Evolutionary conservation across 139 green algal genomes (phyloP).

Genomic region (Trebouxia sp.): DNA sequence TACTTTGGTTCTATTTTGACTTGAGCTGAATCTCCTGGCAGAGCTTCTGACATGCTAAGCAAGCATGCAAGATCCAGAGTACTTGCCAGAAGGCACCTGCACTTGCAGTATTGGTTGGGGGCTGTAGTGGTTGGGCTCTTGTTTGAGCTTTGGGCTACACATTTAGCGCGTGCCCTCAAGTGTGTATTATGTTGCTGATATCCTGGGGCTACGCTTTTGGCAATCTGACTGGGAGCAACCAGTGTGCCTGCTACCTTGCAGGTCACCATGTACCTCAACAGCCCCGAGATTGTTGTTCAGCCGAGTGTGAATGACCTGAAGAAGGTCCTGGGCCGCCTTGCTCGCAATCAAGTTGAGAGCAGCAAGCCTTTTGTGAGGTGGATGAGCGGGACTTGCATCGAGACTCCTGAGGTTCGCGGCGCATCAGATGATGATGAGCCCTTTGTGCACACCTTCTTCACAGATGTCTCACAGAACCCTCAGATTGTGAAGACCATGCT

Average conservation of each 20-base stretch:
- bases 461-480: conserved; percentile 71
- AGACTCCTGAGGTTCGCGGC: conserved; percentile 69
- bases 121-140: too few relatives aligned
- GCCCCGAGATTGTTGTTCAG: conserved; percentile 78
- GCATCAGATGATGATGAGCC: conserved; percentile 70
- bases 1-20: too few relatives aligned
- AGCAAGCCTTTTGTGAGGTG: conserved; percentile 84
- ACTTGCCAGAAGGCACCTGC: too few relatives aligned
- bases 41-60: too few relatives aligned
- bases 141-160: too few relatives aligned
- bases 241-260: conserved; percentile 9
- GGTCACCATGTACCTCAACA: conserved; percentile 65
- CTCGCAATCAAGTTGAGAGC: conserved; percentile 72
- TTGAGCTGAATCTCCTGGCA: too few relatives aligned
- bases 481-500: conserved; percentile 59
- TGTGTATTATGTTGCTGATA: too few relatives aligned
- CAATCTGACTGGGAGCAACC: too few relatives aligned
- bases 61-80: too few relatives aligned
- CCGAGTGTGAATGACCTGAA: conserved; percentile 79
- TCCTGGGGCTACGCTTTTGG: too few relatives aligned
- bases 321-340: conserved; percentile 67
- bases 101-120: too few relatives aligned
- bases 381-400: conserved; percentile 91
- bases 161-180: too few relatives aligned
- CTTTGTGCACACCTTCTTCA: conserved; percentile 81